phyloP scores from a whole-genome alignment of 2,329 filamentous ascomycete species.

The Aspergillus sergii region DNA sequence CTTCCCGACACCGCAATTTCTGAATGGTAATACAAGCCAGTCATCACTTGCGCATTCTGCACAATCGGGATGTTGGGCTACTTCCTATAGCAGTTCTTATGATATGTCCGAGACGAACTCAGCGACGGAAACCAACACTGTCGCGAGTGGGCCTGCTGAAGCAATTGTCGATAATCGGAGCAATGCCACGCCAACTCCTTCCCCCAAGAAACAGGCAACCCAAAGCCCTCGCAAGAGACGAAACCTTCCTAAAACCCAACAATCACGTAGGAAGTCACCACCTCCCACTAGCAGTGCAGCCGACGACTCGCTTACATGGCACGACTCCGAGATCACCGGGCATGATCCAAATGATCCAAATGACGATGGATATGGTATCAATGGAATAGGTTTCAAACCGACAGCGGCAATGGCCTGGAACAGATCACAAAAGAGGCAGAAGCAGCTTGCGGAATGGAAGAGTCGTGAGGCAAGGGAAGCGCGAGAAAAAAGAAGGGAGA shows the following conservation, averaged over 20 bases:
- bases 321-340: slow-evolving; percentile 64
- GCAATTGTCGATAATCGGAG: slow-evolving; percentile 13
- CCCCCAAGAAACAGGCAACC: slow-evolving; percentile 22
- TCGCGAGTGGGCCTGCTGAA: slow-evolving; percentile 15
- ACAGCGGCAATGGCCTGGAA: slow-evolving; percentile 62
- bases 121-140: slow-evolving; percentile 8
- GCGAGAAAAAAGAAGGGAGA: slow-evolving; percentile 58
- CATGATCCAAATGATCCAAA: slow-evolving; percentile 58
- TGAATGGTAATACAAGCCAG: slow-evolving; percentile 17
- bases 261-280: slow-evolving; percentile 36
- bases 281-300: slow-evolving; percentile 29
- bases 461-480: slow-evolving; percentile 61
- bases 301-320: slow-evolving; percentile 53
- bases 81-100: slow-evolving; percentile 11
- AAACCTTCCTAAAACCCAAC: slow-evolving; percentile 26
- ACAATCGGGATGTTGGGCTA: slow-evolving; percentile 18
- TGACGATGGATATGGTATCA: slow-evolving; percentile 66
- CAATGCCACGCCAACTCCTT: slow-evolving; percentile 16
- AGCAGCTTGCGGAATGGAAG: slow-evolving; percentile 63
- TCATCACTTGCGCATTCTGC: slow-evolving; percentile 9
- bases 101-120: slow-evolving; percentile 25
- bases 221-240: slow-evolving; percentile 28
- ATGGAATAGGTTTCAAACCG: slow-evolving; percentile 65
- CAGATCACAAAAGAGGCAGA: slow-evolving; percentile 57
- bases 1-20: slow-evolving; percentile 19